Conservation (phyloP, 257 asterid genomes). For the Cordia subcordata region DNA sequence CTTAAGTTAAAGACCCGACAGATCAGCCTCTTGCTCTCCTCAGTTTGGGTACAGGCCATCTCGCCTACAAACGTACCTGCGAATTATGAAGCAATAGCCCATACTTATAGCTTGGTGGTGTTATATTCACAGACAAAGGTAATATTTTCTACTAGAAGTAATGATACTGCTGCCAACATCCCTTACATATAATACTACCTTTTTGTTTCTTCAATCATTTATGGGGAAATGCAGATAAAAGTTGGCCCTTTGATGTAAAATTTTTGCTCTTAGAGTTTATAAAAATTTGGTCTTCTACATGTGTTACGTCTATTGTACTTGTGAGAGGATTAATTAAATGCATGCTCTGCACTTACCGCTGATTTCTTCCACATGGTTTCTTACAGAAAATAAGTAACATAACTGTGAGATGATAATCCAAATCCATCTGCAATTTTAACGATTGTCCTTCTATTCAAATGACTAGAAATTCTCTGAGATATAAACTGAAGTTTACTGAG, state of each 20-base stretch:
- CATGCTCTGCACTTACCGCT: too few species aligned
- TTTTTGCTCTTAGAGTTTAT: not conserved
- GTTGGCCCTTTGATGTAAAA: not conserved
- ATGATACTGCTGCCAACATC: not conserved
- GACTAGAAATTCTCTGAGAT: too few species aligned
- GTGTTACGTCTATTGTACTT: too few species aligned
- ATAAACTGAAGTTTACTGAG: too few species aligned
- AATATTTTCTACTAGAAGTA: slow-evolving; percentile 7
- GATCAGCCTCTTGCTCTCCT: slow-evolving; percentile 73
- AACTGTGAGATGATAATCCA: too few species aligned
- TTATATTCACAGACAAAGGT: slow-evolving; percentile 91
- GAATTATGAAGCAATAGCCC: slow-evolving; percentile 93
- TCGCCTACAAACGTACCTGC: slow-evolving; percentile 82
- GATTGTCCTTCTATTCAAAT: too few species aligned
- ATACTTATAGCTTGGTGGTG: slow-evolving; percentile 81
- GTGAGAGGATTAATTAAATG: too few species aligned
- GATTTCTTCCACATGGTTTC: too few species aligned
- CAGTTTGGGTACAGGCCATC: slow-evolving; percentile 81
- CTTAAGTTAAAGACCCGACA: slow-evolving; percentile 93
- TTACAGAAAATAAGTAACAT: too few species aligned
- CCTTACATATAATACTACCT: not conserved
- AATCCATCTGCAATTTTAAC: too few species aligned
- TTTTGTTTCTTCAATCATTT: not conserved
- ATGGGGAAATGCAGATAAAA: not conserved
- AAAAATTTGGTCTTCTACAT: not conserved